A percentile compares a stretch with the other conserved stretches of the same genome.
Evolutionary conservation across 345 rosid species (phyloP).

Genomic region (Arabidopsis suecica): DNA sequence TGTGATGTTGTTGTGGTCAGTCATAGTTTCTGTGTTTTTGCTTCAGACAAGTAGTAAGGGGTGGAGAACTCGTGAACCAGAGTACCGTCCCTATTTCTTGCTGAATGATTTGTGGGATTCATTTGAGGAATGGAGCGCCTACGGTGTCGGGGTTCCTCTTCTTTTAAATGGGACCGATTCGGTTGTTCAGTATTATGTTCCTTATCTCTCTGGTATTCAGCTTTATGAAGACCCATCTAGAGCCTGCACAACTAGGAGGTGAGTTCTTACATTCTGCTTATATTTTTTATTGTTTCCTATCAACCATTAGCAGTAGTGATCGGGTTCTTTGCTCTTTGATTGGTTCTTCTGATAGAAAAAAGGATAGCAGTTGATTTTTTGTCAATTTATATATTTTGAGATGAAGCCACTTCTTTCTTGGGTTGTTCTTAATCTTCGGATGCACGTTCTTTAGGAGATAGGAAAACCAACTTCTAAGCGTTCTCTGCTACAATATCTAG

Average conservation of each 20-base stretch:
- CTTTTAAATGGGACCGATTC: constrained; percentile 63
- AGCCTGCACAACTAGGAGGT: constrained; percentile 33
- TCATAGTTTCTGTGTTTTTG: constrained; percentile 16
- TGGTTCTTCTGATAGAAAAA: too few species aligned
- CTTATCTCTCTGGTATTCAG: constrained; percentile 91
- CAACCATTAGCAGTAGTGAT: not conserved
- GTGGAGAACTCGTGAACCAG: constrained; percentile 56
- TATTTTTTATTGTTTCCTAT: not conserved
- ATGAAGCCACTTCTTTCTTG: not conserved
- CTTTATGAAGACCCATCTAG: constrained; percentile 57
- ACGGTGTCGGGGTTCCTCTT: constrained; percentile 83
- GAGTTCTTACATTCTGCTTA: constrained; percentile 17
- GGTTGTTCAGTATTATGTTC: constrained; percentile 87
- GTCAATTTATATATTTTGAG: not conserved
- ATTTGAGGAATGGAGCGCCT: constrained; percentile 86
- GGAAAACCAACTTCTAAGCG: not conserved
- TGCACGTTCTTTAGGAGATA: not conserved
- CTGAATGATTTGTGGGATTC: constrained; percentile 86
- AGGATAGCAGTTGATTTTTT: not conserved
- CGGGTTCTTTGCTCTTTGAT: constrained; percentile 6
- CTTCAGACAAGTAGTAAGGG: constrained; percentile 53
- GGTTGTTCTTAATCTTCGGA: not conserved
- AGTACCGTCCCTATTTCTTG: constrained; percentile 60
- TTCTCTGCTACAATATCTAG: not conserved
- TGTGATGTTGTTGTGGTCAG: not conserved